Evolutionary conservation across 2,329 filamentous ascomycete species (phyloP).

Genomic region (Phyllosticta citriasiana): DNA sequence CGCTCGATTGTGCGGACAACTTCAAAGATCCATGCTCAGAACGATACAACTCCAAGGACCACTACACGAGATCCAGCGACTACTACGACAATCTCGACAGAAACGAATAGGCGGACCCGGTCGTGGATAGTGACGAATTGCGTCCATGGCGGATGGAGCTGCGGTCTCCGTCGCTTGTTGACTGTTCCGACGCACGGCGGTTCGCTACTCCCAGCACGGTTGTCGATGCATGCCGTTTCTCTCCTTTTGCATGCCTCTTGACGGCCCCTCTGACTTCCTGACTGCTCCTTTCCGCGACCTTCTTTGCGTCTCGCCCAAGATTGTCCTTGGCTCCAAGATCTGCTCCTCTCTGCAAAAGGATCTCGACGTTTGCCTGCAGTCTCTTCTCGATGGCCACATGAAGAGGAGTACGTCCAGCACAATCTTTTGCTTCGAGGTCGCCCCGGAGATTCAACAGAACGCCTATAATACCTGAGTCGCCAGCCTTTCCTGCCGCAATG

Average conservation of each 20-base stretch:
- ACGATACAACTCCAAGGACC: background rate
- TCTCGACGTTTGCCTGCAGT: background rate
- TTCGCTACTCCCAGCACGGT: background rate
- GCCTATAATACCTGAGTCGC: background rate
- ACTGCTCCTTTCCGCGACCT: conserved; percentile 2
- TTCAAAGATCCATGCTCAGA: background rate
- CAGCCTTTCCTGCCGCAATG: conserved; percentile 1
- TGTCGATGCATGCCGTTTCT: background rate
- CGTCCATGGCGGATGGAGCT: background rate
- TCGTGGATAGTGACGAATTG: background rate
- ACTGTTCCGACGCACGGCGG: conserved; percentile 3
- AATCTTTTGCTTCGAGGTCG: conserved; percentile 2
- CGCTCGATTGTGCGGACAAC: too few species aligned
- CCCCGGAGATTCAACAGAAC: conserved; percentile 1
- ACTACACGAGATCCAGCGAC: background rate
- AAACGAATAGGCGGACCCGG: background rate
- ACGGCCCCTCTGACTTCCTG: conserved; percentile 5
- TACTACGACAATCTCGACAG: background rate
- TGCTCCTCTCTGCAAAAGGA: conserved; percentile 2
- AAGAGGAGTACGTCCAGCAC: conserved; percentile 1
- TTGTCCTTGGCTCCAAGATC: background rate
- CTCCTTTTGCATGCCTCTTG: background rate
- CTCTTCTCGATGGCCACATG: conserved; percentile 8
- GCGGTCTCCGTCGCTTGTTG: background rate
- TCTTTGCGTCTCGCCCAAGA: background rate